Evolutionary conservation across 75 land plant species (phyloP), one percentile per base, ranked within the genome.

Genomic region (Pseudotsuga menziesii): DNA sequence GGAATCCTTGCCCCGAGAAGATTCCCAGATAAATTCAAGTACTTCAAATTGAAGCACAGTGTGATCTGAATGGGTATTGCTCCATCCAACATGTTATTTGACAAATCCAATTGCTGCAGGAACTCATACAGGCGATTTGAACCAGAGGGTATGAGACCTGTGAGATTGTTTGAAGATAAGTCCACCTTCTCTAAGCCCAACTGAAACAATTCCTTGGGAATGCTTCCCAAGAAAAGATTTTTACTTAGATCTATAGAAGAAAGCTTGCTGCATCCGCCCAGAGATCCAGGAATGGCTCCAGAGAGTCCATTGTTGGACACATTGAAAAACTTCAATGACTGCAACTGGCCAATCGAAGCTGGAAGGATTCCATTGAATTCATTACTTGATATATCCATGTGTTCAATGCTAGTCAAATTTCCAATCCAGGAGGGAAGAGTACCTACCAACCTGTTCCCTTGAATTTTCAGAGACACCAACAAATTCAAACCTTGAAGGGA

Each of bases 11-110:
- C 76, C 12, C 77, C 72, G 32, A 92, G 79, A 64, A 69, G 59
- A 77, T 94, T 97, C 80, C 87, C 79, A 27, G 97, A 88, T 22
- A 97, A 70, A 27, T 94, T 89, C 80, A 97, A 70, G 78, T 86
- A 85, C 57, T 64, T 82, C 81, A 97, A 56, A 36, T 86, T 88
- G 74, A 81, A 75, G 76, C 80, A 92, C 16, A 84, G 78, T 9
- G 83, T 83, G 77, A 96, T 84, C 76, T 91, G 88, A 61, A 88
- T 59, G 12, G 91, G 92, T n/a, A 92, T 81, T 2, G 61, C 74
- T 5, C 97, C 98, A 6, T 58, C 75, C 35, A 96, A 72, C 57
- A 39, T 78, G 79, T 95, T 95, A 16, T 75, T 71, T 25, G 97
- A 88, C 39, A 95, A 61, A 71, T 95, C 98, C 76, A 95, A 39